Conservation (phyloP, 805 yeast genomes). For the Myxozyma monticola region DNA sequence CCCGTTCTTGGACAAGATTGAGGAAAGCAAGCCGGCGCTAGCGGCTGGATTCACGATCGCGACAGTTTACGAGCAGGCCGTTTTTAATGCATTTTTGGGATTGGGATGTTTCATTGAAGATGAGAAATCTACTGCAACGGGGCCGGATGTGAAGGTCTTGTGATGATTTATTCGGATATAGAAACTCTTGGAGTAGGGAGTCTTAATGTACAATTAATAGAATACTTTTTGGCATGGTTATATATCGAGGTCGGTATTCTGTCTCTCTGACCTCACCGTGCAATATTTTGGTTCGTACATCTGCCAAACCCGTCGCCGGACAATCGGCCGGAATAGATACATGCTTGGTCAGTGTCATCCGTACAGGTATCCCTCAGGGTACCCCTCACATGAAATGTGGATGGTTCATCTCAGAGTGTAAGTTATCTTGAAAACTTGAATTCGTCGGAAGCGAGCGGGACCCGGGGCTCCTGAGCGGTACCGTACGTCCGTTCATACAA, state of each 20-base stretch:
- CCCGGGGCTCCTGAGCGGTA: not conserved
- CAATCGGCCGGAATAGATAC: no score
- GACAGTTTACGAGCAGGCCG: conserved; percentile 67
- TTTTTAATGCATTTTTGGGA: conserved; percentile 89
- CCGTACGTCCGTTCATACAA: not conserved
- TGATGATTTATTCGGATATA: not conserved
- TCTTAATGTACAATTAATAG: not conserved
- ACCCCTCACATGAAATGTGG: no score
- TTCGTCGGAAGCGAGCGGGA: no score
- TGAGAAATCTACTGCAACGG: conserved; percentile 4
- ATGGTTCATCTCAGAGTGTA: no score
- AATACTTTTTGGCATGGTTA: not conserved
- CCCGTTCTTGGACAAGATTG: conserved; percentile 54
- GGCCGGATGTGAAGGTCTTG: no score
- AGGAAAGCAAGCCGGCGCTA: conserved; percentile 60
- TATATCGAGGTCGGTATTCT: no score
- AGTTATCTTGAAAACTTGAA: no score
- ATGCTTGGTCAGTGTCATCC: no score
- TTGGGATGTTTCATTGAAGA: conserved; percentile 73
- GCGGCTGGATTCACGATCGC: conserved; percentile 85
- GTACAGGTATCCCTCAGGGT: no score
- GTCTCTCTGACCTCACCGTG: no score
- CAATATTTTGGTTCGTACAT: no score
- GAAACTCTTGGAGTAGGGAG: not conserved
- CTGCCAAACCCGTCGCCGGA: no score